Evolutionary conservation across 257 asterid species (phyloP).

Genomic region (Capsicum rhomboideum): DNA sequence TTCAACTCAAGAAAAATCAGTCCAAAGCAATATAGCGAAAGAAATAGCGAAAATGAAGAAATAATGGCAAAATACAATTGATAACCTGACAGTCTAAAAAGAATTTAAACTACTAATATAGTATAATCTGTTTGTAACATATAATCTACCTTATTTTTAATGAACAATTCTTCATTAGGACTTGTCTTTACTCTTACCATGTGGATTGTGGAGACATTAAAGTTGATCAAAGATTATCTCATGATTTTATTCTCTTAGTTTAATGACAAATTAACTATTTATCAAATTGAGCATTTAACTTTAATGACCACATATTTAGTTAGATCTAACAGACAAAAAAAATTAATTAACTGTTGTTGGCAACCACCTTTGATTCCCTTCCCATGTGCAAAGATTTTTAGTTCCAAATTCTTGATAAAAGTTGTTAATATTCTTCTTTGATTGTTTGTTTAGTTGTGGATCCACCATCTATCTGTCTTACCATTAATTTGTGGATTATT

Average conservation of each 20-base stretch:
- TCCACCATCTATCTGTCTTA: not conserved
- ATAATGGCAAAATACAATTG: too few species aligned
- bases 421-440: not conserved
- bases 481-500: not conserved
- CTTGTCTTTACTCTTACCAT: not conserved
- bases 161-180: not conserved
- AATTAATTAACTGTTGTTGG: not conserved
- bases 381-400: conserved; percentile 48
- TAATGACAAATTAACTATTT: not conserved
- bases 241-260: not conserved
- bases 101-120: too few species aligned
- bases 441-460: not conserved
- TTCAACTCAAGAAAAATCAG: too few species aligned
- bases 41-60: too few species aligned
- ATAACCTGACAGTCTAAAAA: too few species aligned
- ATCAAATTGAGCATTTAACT: not conserved
- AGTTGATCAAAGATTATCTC: not conserved
- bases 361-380: conserved; percentile 29
- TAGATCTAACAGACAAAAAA: conserved; percentile 16
- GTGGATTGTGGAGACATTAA: not conserved
- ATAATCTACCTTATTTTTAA: not conserved
- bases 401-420: not conserved
- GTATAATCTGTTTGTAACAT: too few species aligned
- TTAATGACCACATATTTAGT: not conserved
- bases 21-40: too few species aligned